Percentiles rank a stretch among this genome's conserved stretches.
Evolutionary conservation across 768 basidiomycete genomes (phyloP).

Genomic region (Rhizopogon vinicolor): DNA sequence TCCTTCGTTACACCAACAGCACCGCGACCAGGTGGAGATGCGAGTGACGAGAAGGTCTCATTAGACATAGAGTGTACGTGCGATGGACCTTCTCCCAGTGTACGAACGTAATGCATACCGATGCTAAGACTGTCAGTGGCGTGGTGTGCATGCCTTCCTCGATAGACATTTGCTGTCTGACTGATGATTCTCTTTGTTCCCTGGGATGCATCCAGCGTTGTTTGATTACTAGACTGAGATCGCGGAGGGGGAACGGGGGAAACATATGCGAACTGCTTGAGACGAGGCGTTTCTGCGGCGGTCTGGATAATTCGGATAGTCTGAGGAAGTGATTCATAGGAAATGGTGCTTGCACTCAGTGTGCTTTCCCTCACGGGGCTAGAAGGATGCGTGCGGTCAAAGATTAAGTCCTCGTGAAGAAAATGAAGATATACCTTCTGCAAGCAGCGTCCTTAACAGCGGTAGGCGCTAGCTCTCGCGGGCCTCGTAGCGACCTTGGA

Average conservation of each 20-base stretch:
- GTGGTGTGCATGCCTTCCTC: slow-evolving; percentile 25
- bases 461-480: slow-evolving; percentile 17
- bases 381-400: slow-evolving; percentile 29
- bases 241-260: slow-evolving; percentile 62
- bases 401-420: slow-evolving; percentile 33
- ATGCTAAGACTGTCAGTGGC: slow-evolving; percentile 44
- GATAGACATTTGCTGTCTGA: slow-evolving; percentile 60
- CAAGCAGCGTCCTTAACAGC: slow-evolving; percentile 17
- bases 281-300: slow-evolving; percentile 42
- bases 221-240: slow-evolving; percentile 28
- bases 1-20: slow-evolving; percentile 22
- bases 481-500: slow-evolving; percentile 43
- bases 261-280: slow-evolving; percentile 70
- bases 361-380: slow-evolving; percentile 51
- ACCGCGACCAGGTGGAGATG: slow-evolving; percentile 41
- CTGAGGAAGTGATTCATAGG: slow-evolving; percentile 30
- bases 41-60: slow-evolving; percentile 57
- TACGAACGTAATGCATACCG: slow-evolving; percentile 67
- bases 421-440: slow-evolving; percentile 23
- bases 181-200: slow-evolving; percentile 46
- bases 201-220: slow-evolving; percentile 16
- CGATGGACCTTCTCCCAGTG: slow-evolving; percentile 52
- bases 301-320: slow-evolving; percentile 15
- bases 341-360: slow-evolving; percentile 35
- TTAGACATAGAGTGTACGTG: slow-evolving; percentile 30